Percentiles rank a stretch among this genome's conserved stretches.
These are phyloP conservation scores for Scedosporium minutisporum DNA, from an alignment of 2,329 filamentous ascomycete genomes.

Conservation along the genomic window DNA sequence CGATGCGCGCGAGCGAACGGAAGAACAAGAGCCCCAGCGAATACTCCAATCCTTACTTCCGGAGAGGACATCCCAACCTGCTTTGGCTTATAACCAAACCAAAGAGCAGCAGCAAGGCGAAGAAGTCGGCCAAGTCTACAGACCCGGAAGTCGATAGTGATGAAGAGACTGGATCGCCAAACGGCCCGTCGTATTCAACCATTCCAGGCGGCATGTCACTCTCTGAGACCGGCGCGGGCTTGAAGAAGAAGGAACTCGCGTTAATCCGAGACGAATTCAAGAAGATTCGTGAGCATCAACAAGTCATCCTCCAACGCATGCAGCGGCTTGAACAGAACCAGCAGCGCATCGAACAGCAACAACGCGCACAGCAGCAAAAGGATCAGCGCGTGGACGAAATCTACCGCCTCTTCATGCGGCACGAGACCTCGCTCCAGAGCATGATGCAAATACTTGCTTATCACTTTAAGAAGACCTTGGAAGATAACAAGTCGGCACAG, in stretches of 20 bases:
- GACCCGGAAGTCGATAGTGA: slow-evolving; percentile 66
- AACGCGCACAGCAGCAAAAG: slow-evolving; percentile 9
- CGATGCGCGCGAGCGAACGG: slow-evolving; percentile 91
- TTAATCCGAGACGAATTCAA: slow-evolving; percentile 71
- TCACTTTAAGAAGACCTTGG: slow-evolving; percentile 87
- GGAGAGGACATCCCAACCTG: slow-evolving; percentile 81
- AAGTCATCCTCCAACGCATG: slow-evolving; percentile 75
- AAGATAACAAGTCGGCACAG: slow-evolving; percentile 66
- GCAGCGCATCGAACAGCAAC: slow-evolving; percentile 34
- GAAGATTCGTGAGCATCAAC: slow-evolving; percentile 77
- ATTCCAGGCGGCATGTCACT: slow-evolving; percentile 6
- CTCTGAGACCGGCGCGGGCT: slow-evolving; percentile 6
- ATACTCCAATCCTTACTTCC: slow-evolving; percentile 95
- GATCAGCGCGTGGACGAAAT: slow-evolving; percentile 11
- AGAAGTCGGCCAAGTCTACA: slow-evolving; percentile 52
- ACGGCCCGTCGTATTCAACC: slow-evolving; percentile 15
- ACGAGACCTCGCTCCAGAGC: slow-evolving; percentile 98
- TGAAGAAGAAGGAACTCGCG: slow-evolving; percentile 64
- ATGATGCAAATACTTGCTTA: slow-evolving; percentile 95
- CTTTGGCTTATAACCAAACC: slow-evolving; percentile 96
- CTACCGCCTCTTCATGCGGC: slow-evolving; percentile 50
- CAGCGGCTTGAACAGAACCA: slow-evolving; percentile 72
- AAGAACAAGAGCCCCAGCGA: slow-evolving; percentile 98
- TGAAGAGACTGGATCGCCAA: slow-evolving; percentile 34
- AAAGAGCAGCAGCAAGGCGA: slow-evolving; percentile 57